A percentile compares a stretch with the other conserved stretches of the same genome.
These are phyloP conservation scores for Ajuga chamaepitys DNA, from an alignment of 257 asterid species.

Conservation along the genomic window DNA sequence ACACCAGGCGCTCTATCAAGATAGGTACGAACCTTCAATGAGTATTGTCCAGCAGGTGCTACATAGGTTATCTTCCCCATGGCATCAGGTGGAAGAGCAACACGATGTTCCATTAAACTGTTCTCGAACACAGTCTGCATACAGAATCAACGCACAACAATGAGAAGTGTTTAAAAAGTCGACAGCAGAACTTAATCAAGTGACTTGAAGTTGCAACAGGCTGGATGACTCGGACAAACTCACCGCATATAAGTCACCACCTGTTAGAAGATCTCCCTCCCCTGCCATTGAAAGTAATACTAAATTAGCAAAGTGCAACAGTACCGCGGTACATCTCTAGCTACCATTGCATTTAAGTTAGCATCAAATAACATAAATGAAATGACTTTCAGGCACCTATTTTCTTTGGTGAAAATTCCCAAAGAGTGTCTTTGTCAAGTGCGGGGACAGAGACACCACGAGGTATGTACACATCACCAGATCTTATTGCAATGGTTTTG, in stretches of 20 bases:
- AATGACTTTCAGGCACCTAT: conserved; percentile 41
- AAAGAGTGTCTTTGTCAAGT: conserved; percentile 84
- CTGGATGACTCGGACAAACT: conserved; percentile 28
- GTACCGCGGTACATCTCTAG: not conserved
- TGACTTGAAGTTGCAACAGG: not conserved
- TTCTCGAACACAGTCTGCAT: conserved; percentile 82
- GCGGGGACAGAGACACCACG: conserved; percentile 99
- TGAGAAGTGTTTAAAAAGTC: not conserved
- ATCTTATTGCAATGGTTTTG: conserved; percentile 84
- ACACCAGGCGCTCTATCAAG: conserved; percentile 10
- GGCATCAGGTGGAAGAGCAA: conserved; percentile 93
- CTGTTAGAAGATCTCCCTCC: conserved; percentile 91
- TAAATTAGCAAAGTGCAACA: conserved; percentile 4
- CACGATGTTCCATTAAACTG: conserved; percentile 80
- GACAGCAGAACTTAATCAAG: conserved; percentile 8
- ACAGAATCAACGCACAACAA: conserved; percentile 10
- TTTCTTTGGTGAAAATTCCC: conserved; percentile 96
- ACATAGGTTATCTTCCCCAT: conserved; percentile 92
- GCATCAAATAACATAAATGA: not conserved
- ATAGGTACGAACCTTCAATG: conserved; percentile 61
- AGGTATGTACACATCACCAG: conserved; percentile 99
- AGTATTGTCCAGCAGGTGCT: conserved; percentile 93
- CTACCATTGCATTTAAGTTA: not conserved
- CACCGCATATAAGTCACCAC: conserved; percentile 95
- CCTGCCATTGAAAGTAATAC: conserved; percentile 40